Conservation (phyloP, 2,329 filamentous ascomycete genomes). For the Exophiala bonariae region DNA sequence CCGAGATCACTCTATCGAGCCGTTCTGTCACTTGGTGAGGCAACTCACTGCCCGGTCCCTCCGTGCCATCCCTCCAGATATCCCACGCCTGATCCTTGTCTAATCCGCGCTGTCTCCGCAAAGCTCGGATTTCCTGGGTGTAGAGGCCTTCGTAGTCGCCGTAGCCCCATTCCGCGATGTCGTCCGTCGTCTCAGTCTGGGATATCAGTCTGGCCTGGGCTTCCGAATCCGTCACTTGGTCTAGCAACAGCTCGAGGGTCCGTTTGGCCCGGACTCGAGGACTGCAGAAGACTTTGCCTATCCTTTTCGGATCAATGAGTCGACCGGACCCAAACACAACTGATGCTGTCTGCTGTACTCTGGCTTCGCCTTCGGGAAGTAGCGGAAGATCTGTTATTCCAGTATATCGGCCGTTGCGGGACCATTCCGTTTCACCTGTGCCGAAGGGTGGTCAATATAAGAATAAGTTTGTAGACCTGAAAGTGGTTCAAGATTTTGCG, state of each 20-base stretch:
- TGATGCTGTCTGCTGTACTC: constrained; percentile 46
- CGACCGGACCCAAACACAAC: constrained; percentile 52
- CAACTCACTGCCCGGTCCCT: constrained; percentile 42
- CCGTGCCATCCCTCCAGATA: constrained; percentile 61
- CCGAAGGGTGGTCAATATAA: not conserved
- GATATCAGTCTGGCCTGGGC: constrained; percentile 22
- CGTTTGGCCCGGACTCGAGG: constrained; percentile 50
- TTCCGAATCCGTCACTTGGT: constrained; percentile 1
- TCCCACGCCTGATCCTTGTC: constrained; percentile 53
- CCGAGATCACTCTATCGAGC: constrained; percentile 43
- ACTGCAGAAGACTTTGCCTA: constrained; percentile 52
- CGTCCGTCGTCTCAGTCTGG: constrained; percentile 39
- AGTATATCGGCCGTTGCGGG: constrained; percentile 48
- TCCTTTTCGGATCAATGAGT: constrained; percentile 51
- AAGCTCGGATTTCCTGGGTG: constrained; percentile 49
- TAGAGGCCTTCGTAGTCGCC: constrained; percentile 62
- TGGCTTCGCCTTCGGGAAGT: constrained; percentile 41
- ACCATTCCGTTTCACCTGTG: constrained; percentile 49
- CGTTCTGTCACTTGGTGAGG: constrained; percentile 40
- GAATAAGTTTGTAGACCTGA: not conserved
- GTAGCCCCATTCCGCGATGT: constrained; percentile 63
- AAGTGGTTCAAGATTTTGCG: not conserved
- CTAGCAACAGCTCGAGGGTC: constrained; percentile 46
- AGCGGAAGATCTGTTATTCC: constrained; percentile 47
- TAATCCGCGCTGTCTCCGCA: constrained; percentile 48